A percentile compares a stretch with the other conserved stretches of the same genome.
Conservation (phyloP, 352 stramenopile species). For the Pythium aquatile region DNA sequence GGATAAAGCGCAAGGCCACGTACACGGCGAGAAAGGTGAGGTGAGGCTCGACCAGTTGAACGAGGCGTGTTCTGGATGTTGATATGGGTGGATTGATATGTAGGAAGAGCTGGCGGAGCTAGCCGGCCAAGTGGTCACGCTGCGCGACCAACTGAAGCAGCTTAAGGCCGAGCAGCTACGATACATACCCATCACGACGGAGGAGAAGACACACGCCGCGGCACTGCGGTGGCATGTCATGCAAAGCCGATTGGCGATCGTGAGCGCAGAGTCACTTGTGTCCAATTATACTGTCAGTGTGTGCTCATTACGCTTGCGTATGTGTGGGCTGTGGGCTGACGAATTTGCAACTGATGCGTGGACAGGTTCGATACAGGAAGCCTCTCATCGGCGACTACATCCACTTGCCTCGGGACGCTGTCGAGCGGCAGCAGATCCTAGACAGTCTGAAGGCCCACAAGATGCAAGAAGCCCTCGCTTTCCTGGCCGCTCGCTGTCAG, state of each 20-base stretch:
- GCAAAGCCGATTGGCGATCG: neutral
- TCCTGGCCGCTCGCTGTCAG: neutral
- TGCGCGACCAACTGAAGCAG: neutral
- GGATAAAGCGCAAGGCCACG: constrained; percentile 1
- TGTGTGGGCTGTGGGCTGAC: too few species aligned
- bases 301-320: too few species aligned
- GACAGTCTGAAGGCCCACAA: neutral
- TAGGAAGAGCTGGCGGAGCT: neutral
- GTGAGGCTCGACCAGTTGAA: too few species aligned
- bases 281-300: neutral
- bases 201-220: too few species aligned
- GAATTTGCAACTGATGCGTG: neutral
- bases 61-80: too few species aligned
- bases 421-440: neutral
- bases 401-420: neutral
- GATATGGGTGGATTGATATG: too few species aligned
- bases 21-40: constrained; percentile 3
- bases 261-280: neutral
- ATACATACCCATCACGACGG: neutral
- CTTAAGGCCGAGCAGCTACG: neutral
- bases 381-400: neutral
- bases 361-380: too few species aligned
- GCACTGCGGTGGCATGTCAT: neutral
- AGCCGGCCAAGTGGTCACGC: neutral
- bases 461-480: constrained; percentile 3